Evolutionary conservation across 2,329 filamentous ascomycete genomes (phyloP), one percentile per base, ranked within the genome.

Genomic region (Cercospora zeae-maydis): DNA sequence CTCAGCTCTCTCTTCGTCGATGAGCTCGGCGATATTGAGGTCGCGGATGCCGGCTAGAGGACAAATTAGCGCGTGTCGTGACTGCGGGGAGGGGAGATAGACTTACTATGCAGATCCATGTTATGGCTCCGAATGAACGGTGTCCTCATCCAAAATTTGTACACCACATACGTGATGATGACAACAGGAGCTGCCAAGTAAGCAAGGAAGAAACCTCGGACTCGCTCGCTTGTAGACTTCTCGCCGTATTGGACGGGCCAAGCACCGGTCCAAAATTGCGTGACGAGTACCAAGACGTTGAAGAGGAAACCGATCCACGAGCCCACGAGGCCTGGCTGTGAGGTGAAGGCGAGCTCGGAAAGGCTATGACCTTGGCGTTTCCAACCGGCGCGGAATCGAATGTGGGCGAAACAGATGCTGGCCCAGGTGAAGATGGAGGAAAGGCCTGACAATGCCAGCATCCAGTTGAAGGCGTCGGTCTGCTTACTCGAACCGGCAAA

Each of bases 351-450:
- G 3, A 91, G 82, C 71, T 88, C 85, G n/a, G 88, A 84, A 3
- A 88, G 73, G 1, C 78, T 81, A 69, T 88, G 88, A 49, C 89
- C 90, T 65, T 88, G 85, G 11, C 69, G 73, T 49, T 80, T 82
- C 91, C 92, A 96, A n/a, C 88, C 91, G 27, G 63, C 59, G 33
- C 93, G 91, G 84, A 97, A 97, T 61, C 92, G 91, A 73, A 97
- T 96, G 77, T 97, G 93, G 24, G 89, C 86, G n/a, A 96, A 79
- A 76, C 92, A 96, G 75, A 96, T 93, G 67, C 90, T 90, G 60
- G 83, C 86, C 90, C 90, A 93, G 4, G 89, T 92, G 79, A 93
- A 90, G 73, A 92, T 84, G 51, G 85, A 88, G 9, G 87, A 89
- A 24, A 92, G 82, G 53, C 87, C 89, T 1, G 88, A 90, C 53